Conservation (phyloP, 1,284 basidiomycete genomes). For the Sporisorium reilianum region DNA sequence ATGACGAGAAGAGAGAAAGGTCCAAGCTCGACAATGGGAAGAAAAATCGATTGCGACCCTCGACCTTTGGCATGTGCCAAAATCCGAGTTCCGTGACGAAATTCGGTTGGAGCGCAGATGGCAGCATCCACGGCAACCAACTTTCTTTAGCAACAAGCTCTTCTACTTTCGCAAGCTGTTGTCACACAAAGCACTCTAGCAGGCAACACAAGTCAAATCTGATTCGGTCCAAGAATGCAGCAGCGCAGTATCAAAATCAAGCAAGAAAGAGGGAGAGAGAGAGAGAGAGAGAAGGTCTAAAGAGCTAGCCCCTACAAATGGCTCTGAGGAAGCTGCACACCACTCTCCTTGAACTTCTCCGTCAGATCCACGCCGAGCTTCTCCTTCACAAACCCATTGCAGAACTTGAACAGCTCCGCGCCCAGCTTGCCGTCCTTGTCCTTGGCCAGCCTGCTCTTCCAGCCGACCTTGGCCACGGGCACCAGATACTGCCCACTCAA, state of each 20-base stretch:
- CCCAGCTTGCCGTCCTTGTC: conserved; percentile 46
- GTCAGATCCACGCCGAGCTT: conserved; percentile 43
- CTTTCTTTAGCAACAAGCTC: no score
- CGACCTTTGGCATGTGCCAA: neutral
- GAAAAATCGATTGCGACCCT: neutral
- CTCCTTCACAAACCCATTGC: conserved; percentile 42
- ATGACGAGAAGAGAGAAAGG: conserved; percentile 1
- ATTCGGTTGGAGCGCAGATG: no score
- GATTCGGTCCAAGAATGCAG: neutral
- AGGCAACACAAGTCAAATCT: neutral
- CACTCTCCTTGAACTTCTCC: conserved; percentile 23
- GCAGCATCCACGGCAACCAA: no score
- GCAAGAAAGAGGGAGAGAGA: neutral
- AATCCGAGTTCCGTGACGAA: neutral
- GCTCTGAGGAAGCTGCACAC: conserved; percentile 36
- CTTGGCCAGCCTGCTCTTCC: conserved; percentile 37
- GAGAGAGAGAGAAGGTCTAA: neutral
- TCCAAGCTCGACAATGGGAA: neutral
- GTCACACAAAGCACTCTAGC: neutral
- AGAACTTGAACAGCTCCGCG: conserved; percentile 45
- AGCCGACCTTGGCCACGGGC: conserved; percentile 58
- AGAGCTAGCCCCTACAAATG: conserved; percentile 20
- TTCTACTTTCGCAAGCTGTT: neutral
- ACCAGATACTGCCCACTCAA: conserved; percentile 62
- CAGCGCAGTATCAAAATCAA: no score